phyloP scores from a whole-genome alignment of 2,329 filamentous ascomycete genomes.

The Epichloe elymi region DNA sequence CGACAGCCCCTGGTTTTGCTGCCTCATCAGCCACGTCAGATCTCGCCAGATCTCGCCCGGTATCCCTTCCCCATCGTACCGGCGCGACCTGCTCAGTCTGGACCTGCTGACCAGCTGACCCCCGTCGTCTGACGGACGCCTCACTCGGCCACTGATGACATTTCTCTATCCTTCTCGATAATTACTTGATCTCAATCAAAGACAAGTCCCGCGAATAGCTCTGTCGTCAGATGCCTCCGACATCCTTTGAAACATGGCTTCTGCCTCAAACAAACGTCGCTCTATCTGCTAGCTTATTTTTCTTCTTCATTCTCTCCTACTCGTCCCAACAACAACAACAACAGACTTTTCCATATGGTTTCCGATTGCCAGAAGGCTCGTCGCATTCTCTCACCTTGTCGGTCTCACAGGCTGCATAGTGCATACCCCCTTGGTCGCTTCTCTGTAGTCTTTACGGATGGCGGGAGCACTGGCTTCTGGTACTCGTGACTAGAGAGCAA shows the following conservation, averaged over 20 bases:
- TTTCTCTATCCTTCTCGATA: background rate
- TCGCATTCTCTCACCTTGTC: background rate
- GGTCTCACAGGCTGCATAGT: too few species aligned
- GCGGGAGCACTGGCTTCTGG: too few species aligned
- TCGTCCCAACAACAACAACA: background rate
- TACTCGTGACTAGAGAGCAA: too few species aligned
- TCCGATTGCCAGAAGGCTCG: background rate
- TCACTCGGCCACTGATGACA: background rate
- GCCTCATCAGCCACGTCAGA: conserved; percentile 11
- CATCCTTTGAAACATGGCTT: background rate
- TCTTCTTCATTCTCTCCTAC: background rate
- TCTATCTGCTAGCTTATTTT: background rate
- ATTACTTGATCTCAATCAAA: background rate
- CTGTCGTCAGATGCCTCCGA: too few species aligned
- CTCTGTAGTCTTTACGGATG: too few species aligned
- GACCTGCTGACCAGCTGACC: background rate
- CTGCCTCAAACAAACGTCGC: background rate
- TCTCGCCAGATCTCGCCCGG: conserved; percentile 7
- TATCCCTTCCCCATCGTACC: conserved; percentile 2
- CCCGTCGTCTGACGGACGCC: background rate
- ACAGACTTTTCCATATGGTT: background rate
- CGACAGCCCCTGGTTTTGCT: background rate
- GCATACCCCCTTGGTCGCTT: too few species aligned
- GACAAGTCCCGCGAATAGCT: background rate
- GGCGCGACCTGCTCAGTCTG: background rate